Conservation (phyloP, 225 moss, liverwort and hornwort species). For the Pseudoscleropodium purum region DNA sequence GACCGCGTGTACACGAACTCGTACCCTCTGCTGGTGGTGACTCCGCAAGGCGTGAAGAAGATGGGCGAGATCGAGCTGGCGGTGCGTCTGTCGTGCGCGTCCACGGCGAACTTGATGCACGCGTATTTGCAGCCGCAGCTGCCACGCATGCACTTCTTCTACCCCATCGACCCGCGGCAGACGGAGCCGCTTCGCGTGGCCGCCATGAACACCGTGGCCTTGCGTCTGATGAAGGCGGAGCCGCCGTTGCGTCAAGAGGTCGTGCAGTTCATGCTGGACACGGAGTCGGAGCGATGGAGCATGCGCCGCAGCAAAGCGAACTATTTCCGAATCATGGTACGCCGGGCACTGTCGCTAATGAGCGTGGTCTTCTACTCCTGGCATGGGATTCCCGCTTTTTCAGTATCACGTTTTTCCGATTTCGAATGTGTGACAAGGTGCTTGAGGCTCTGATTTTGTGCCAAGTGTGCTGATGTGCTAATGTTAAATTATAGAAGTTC, state of each 20-base stretch:
- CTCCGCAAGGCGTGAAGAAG: slow-evolving; percentile 83
- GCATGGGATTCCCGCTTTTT: too few relatives aligned
- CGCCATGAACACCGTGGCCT: slow-evolving; percentile 88
- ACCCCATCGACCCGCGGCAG: slow-evolving; percentile 55
- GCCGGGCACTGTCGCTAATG: not conserved
- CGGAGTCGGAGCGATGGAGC: slow-evolving; percentile 89
- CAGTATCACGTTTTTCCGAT: too few relatives aligned
- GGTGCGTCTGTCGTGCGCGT: slow-evolving; percentile 71
- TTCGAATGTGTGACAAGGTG: not conserved
- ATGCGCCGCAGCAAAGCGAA: slow-evolving; percentile 98
- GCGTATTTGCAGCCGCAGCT: slow-evolving; percentile 80
- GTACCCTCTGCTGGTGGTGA: slow-evolving; percentile 80
- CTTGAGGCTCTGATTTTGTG: too few relatives aligned
- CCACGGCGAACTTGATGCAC: slow-evolving; percentile 60
- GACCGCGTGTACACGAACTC: slow-evolving; percentile 88
- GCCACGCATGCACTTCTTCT: slow-evolving; percentile 85
- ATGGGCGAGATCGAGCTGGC: slow-evolving; percentile 88
- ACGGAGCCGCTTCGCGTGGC: slow-evolving; percentile 62
- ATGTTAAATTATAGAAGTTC: not conserved
- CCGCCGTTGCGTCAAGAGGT: slow-evolving; percentile 82
- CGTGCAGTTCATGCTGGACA: slow-evolving; percentile 85
- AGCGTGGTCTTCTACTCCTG: too few relatives aligned
- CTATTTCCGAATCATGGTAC: slow-evolving; percentile 81
- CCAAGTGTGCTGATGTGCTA: too few relatives aligned
- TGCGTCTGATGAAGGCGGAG: slow-evolving; percentile 71